Percentiles rank a stretch among this genome's conserved stretches.
phyloP scores from a whole-genome alignment of 331 rosid genomes.

The Telfairia occidentalis region DNA sequence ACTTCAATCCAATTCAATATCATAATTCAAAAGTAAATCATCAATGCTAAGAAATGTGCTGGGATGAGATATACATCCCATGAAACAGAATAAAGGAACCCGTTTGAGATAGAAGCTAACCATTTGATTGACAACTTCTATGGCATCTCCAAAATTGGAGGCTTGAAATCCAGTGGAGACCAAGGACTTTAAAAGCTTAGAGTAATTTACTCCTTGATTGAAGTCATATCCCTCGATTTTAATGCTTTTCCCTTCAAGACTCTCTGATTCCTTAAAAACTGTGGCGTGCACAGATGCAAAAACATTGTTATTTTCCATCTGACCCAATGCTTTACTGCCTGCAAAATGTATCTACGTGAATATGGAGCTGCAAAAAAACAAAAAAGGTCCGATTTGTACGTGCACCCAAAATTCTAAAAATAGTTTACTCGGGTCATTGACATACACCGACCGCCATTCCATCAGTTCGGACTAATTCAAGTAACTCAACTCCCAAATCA shows the following conservation, averaged over 20 bases:
- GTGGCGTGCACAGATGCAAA: slow-evolving; percentile 27
- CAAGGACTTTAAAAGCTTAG: slow-evolving; percentile 51
- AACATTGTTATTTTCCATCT: slow-evolving; percentile 24
- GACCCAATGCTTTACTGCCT: slow-evolving; percentile 15
- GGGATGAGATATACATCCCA: not conserved
- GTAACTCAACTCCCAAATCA: not conserved
- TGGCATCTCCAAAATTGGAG: slow-evolving; percentile 72
- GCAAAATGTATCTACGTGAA: not conserved
- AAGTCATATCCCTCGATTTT: slow-evolving; percentile 73
- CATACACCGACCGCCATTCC: not conserved
- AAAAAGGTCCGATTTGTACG: not conserved
- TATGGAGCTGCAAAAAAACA: not conserved
- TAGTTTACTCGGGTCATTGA: not conserved
- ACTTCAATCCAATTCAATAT: slow-evolving; percentile 37
- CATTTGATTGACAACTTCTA: slow-evolving; percentile 64
- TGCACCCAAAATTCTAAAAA: not conserved
- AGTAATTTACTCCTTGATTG: slow-evolving; percentile 52
- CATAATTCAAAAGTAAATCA: not conserved
- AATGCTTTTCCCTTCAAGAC: slow-evolving; percentile 34
- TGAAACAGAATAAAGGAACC: not conserved
- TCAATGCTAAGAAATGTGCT: not conserved
- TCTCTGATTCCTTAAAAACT: slow-evolving; percentile 56
- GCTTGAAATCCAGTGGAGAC: slow-evolving; percentile 79
- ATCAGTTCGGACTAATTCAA: not conserved
- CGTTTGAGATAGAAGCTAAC: slow-evolving; percentile 17